Evolutionary conservation across 2,329 filamentous ascomycete species (phyloP).

Genomic region (Bipolaris cookei): DNA sequence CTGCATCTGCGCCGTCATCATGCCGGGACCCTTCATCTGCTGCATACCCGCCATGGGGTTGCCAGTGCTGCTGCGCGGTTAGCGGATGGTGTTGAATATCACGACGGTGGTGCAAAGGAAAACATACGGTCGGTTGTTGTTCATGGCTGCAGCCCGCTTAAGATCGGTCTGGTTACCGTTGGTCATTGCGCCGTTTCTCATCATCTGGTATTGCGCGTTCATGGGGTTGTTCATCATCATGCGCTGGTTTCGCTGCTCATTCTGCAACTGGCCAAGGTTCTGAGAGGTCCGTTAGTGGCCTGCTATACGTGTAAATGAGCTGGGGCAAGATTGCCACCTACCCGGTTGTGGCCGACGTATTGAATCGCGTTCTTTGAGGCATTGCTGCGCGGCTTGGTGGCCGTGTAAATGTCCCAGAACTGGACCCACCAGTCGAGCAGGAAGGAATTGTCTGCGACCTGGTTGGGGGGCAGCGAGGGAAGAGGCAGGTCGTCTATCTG

Average conservation of each 20-base stretch:
- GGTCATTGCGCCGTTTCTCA: slow-evolving; percentile 63
- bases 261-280: slow-evolving; percentile 73
- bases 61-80: slow-evolving; percentile 29
- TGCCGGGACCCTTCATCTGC: slow-evolving; percentile 59
- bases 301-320: background rate
- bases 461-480: slow-evolving; percentile 68
- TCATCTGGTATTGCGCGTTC: slow-evolving; percentile 61
- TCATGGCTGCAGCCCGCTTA: slow-evolving; percentile 77
- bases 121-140: slow-evolving; percentile 77
- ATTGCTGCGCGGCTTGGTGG: slow-evolving; percentile 67
- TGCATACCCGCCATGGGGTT: slow-evolving; percentile 69
- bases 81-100: slow-evolving; percentile 9
- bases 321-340: slow-evolving; percentile 54
- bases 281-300: slow-evolving; percentile 44
- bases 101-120: background rate
- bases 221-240: slow-evolving; percentile 71
- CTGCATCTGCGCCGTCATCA: slow-evolving; percentile 79
- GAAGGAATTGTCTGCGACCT: slow-evolving; percentile 76
- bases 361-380: slow-evolving; percentile 57
- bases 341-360: slow-evolving; percentile 85
- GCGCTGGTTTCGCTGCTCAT: slow-evolving; percentile 70
- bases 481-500: slow-evolving; percentile 83
- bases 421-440: slow-evolving; percentile 97
- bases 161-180: slow-evolving; percentile 67
- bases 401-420: slow-evolving; percentile 95